Percentiles rank a stretch among this genome's conserved stretches.
These are phyloP conservation scores for Ascochyta fabae DNA, from an alignment of 2,329 filamentous ascomycete genomes.

Conservation along the genomic window DNA sequence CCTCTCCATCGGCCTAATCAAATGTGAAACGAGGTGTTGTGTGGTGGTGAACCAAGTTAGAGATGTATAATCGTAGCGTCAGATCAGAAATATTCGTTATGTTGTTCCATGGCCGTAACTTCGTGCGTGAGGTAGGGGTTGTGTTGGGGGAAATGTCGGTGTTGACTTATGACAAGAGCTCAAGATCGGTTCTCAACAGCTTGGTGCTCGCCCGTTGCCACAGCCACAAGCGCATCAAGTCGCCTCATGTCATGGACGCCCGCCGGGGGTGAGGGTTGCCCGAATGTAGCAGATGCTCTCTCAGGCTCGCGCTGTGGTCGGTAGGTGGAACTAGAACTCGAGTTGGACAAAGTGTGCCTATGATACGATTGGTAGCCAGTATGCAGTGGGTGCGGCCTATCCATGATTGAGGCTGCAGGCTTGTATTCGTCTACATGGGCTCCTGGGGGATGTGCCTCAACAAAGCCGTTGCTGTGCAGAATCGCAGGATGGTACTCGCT, in stretches of 20 bases:
- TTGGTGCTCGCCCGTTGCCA: constrained; percentile 64
- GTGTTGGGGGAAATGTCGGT: constrained; percentile 1
- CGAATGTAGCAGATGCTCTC: constrained; percentile 37
- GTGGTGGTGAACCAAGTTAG: constrained; percentile 22
- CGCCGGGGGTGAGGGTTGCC: constrained; percentile 43
- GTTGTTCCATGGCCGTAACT: constrained; percentile 28
- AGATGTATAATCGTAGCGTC: constrained; percentile 22
- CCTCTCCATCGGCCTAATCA: constrained; percentile 31
- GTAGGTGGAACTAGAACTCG: constrained; percentile 33
- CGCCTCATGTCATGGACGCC: constrained; percentile 60
- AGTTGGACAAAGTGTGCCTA: constrained; percentile 35
- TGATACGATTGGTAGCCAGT: constrained; percentile 39
- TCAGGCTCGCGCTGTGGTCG: constrained; percentile 42
- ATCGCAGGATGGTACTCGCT: constrained; percentile 61
- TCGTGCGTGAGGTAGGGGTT: constrained; percentile 23
- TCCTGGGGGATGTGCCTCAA: constrained; percentile 53
- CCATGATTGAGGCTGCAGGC: constrained; percentile 43
- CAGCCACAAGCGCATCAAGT: constrained; percentile 69
- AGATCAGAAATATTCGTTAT: constrained; percentile 29
- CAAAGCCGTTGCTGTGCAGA: constrained; percentile 57
- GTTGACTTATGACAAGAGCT: neutral
- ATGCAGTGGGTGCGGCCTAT: constrained; percentile 45
- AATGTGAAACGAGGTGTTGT: constrained; percentile 22
- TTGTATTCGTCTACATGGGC: constrained; percentile 52
- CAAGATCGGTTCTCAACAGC: constrained; percentile 39